Conservation (phyloP, 176 grass and related monocot species). For the Zoysia japonica region DNA sequence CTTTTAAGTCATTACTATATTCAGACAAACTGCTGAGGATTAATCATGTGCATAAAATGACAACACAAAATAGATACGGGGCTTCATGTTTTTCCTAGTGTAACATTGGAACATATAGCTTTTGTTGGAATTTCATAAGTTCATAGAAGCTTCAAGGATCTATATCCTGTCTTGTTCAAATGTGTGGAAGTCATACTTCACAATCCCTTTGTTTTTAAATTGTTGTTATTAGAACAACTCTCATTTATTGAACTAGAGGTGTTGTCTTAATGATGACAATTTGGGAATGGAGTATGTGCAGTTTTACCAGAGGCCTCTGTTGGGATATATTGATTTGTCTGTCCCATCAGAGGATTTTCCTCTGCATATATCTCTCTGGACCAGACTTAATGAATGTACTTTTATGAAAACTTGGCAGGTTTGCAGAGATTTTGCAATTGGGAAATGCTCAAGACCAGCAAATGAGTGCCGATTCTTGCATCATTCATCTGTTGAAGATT, state of each 20-base stretch:
- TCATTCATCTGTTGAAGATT: constrained; percentile 53
- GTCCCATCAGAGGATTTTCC: constrained; percentile 2
- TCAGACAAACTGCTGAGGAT: neutral
- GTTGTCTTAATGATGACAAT: too few species aligned
- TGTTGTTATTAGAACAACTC: too few species aligned
- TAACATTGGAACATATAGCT: neutral
- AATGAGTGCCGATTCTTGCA: constrained; percentile 63
- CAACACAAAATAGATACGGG: neutral
- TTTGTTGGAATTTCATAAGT: constrained; percentile 11
- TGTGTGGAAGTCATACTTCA: constrained; percentile 11
- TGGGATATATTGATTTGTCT: neutral
- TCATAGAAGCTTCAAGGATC: neutral
- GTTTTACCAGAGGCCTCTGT: neutral
- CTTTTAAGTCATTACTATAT: constrained; percentile 21
- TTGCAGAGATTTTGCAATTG: constrained; percentile 61
- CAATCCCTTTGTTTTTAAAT: too few species aligned
- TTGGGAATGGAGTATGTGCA: neutral
- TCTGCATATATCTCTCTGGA: constrained; percentile 25
- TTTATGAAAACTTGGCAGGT: constrained; percentile 44
- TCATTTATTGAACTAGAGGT: too few species aligned
- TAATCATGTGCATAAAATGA: constrained; percentile 20
- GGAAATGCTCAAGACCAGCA: constrained; percentile 67
- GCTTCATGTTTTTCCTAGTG: constrained; percentile 9
- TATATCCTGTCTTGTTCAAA: constrained; percentile 5
- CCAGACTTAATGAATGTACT: constrained; percentile 11